Evolutionary conservation across 768 basidiomycete genomes (phyloP).

Genomic region (Melanogaster broomeanus): DNA sequence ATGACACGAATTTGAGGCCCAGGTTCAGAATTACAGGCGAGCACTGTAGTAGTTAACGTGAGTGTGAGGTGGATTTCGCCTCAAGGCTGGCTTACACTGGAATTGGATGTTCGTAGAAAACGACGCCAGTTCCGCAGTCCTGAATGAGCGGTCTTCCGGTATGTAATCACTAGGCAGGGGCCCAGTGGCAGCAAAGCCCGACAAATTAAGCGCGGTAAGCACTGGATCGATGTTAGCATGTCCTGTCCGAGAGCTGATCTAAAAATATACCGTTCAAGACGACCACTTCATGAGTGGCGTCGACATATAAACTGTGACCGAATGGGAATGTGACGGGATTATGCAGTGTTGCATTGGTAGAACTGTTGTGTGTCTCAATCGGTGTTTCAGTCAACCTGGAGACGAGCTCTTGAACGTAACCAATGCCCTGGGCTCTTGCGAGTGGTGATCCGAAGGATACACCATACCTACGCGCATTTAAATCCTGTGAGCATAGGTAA

Average conservation of each 20-base stretch:
- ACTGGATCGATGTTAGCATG: conserved; percentile 40
- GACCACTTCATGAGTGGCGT: conserved; percentile 86
- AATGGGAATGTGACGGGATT: conserved; percentile 68
- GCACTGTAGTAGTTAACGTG: conserved; percentile 42
- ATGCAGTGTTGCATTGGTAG: conserved; percentile 79
- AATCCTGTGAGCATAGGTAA: conserved; percentile 1
- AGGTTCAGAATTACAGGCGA: conserved; percentile 52
- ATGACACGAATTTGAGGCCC: conserved; percentile 73
- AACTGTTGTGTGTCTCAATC: conserved; percentile 67
- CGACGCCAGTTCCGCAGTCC: conserved; percentile 70
- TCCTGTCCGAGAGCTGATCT: not conserved
- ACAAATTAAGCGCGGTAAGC: conserved; percentile 78
- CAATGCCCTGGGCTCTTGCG: conserved; percentile 68
- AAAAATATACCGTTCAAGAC: conserved; percentile 62
- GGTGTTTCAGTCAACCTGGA: conserved; percentile 75
- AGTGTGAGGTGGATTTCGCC: no score
- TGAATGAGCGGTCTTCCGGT: conserved; percentile 60
- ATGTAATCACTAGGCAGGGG: conserved; percentile 73
- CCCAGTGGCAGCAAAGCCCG: conserved; percentile 63
- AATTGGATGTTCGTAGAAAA: conserved; percentile 86
- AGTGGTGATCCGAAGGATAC: conserved; percentile 78
- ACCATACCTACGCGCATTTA: conserved; percentile 43
- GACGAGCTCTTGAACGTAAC: conserved; percentile 79
- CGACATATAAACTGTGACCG: conserved; percentile 72
- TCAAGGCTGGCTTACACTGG: conserved; percentile 78